Evolutionary conservation across 371 early-diverging fungal genomes (phyloP), one percentile per base, ranked within the genome.

Genomic region (Zancudomyces culisetae): DNA sequence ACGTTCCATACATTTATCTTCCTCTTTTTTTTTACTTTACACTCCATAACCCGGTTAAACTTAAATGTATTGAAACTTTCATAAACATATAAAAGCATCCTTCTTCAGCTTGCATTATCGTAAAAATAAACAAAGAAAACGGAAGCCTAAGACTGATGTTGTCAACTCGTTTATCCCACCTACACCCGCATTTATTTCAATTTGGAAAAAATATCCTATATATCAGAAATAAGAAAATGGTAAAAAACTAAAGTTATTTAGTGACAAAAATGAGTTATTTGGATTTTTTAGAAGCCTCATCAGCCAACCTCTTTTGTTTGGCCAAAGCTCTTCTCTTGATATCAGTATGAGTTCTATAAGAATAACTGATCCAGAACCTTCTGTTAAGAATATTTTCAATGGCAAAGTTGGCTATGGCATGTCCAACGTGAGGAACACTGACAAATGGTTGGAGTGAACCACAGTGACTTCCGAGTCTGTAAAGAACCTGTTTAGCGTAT

Each of bases 401-500:
- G 27, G 72, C 64, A 83, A 86, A 89, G 56, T 78, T 78, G 51
- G 73, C 56, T 40, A 92, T 23, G 28, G 83, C 86, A 45, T 98
- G 98, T 27, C 80, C 65, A 52, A 78, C 74, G 60, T 77, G 89
- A 39, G 94, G 87, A 18, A 87, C 76, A 40, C 78, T 79, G 43
- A 81, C 79, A 55, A 64, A 78, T 21, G 79, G 77, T 42, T 79
- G 71, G 40, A 69, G 63, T 13, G 69, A 43, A 23, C 87, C 87
- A 20, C 87, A 82, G 47, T 75, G 60, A 41, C 80, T 66, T 55
- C 94, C 94, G 47, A 87, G 70, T 63, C 77, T 79, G 19, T 60
- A 49, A 42, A 98, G 63, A 42, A 84, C 87, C 23, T 69, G 58
- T 19, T 70, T 60, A 30, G 90, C 94, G 66, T 86, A 94, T 26